Evolutionary conservation across 2,329 filamentous ascomycete species (phyloP).

Genomic region (Botryosphaeria dothidea): DNA sequence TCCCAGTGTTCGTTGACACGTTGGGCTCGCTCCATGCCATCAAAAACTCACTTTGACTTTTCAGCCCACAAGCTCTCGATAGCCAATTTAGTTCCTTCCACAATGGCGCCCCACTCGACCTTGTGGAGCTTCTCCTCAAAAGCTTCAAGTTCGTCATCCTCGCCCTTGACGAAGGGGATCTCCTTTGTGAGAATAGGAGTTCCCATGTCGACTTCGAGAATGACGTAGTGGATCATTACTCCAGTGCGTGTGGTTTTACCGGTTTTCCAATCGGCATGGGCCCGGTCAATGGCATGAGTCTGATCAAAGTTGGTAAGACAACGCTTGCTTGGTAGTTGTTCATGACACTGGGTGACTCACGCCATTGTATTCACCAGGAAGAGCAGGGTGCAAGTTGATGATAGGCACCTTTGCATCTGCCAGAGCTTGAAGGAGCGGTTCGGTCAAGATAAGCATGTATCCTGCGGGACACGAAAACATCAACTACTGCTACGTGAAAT

Average conservation of each 20-base stretch:
- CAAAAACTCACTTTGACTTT: background rate
- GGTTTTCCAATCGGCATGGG: conserved; percentile 70
- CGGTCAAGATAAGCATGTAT: conserved; percentile 82
- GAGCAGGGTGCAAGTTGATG: conserved; percentile 80
- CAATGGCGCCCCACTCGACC: conserved; percentile 76
- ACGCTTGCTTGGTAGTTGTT: background rate
- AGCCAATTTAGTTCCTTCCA: conserved; percentile 63
- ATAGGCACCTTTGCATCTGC: conserved; percentile 63
- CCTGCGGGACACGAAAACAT: conserved; percentile 49
- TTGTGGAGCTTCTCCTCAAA: conserved; percentile 73
- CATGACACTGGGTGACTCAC: conserved; percentile 26
- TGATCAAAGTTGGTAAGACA: background rate
- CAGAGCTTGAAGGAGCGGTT: conserved; percentile 69
- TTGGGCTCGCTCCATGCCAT: background rate
- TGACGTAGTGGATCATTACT: conserved; percentile 87
- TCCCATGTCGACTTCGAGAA: conserved; percentile 75
- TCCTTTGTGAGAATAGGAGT: conserved; percentile 70
- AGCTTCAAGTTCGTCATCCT: conserved; percentile 64
- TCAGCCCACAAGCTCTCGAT: conserved; percentile 13
- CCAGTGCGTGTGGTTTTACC: conserved; percentile 70
- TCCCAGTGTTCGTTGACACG: background rate
- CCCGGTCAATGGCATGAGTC: conserved; percentile 72
- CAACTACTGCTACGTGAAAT: background rate
- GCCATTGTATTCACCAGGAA: conserved; percentile 76
- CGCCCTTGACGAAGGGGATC: conserved; percentile 61